Percentiles rank a stretch among this genome's conserved stretches.
Evolutionary conservation across 495 filamentous ascomycete genomes (phyloP).

Genomic region (Penicillium subrubescens): DNA sequence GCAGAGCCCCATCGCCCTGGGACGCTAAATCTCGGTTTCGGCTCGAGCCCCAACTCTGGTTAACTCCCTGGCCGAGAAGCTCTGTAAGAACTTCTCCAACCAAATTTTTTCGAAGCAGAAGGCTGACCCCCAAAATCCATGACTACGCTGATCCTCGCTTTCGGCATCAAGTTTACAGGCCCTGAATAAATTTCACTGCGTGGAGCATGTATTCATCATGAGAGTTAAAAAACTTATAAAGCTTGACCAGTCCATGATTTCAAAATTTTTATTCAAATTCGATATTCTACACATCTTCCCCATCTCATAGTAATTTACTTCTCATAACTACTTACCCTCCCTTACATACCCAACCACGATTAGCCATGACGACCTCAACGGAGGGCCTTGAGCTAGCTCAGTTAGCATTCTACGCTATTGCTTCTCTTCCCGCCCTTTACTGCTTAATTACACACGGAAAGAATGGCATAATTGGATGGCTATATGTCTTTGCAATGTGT

Average conservation of each 20-base stretch:
- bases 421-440: conserved; percentile 36
- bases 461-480: conserved; percentile 39
- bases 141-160: background rate
- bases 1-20: background rate
- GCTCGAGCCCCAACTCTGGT: background rate
- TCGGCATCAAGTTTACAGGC: background rate
- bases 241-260: background rate
- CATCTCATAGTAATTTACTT: background rate
- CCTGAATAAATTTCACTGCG: background rate
- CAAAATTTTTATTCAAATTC: background rate
- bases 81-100: background rate
- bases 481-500: conserved; percentile 42
- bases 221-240: background rate
- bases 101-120: background rate
- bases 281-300: background rate
- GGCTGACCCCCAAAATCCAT: background rate
- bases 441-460: conserved; percentile 37
- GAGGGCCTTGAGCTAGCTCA: conserved; percentile 35
- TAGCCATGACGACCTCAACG: conserved; percentile 12
- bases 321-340: background rate
- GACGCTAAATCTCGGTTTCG: conserved; percentile 1
- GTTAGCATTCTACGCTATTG: conserved; percentile 36
- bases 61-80: background rate
- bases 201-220: background rate
- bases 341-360: background rate